A percentile compares a stretch with the other conserved stretches of the same genome.
These are phyloP conservation scores for Emergomyces orientalis DNA, from an alignment of 2,329 filamentous ascomycete genomes.

Conservation along the genomic window DNA sequence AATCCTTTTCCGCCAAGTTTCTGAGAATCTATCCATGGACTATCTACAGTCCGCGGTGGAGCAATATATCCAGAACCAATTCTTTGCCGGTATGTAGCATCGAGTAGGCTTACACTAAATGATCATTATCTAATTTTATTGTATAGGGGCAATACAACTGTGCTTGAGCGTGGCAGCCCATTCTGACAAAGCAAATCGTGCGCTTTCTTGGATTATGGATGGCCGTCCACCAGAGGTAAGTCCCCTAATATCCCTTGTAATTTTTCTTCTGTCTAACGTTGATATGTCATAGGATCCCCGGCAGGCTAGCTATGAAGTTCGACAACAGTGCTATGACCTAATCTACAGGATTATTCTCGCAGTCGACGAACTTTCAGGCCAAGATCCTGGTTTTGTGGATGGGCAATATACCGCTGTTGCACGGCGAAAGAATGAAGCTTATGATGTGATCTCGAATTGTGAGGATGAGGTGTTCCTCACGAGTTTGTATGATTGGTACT, in stretches of 20 bases:
- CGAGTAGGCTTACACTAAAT: constrained; percentile 7
- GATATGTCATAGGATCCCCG: constrained; percentile 51
- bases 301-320: constrained; percentile 55
- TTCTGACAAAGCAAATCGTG: constrained; percentile 77
- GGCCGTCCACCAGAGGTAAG: constrained; percentile 54
- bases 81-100: constrained; percentile 59
- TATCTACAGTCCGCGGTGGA: constrained; percentile 69
- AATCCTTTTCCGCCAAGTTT: constrained; percentile 79
- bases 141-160: constrained; percentile 66
- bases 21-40: constrained; percentile 67
- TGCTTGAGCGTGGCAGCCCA: constrained; percentile 74
- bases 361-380: constrained; percentile 61
- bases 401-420: constrained; percentile 66
- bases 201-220: constrained; percentile 79
- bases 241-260: not conserved
- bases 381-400: constrained; percentile 64
- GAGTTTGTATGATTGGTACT: constrained; percentile 97
- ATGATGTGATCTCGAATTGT: constrained; percentile 78
- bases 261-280: constrained; percentile 8
- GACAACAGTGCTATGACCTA: constrained; percentile 76
- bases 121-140: constrained; percentile 9
- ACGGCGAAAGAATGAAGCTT: constrained; percentile 77
- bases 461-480: constrained; percentile 92
- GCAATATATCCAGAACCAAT: constrained; percentile 72
- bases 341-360: constrained; percentile 71